These are phyloP conservation scores for Chlorella sp. DNA, from an alignment of 139 green algal genomes.

Conservation along the genomic window DNA sequence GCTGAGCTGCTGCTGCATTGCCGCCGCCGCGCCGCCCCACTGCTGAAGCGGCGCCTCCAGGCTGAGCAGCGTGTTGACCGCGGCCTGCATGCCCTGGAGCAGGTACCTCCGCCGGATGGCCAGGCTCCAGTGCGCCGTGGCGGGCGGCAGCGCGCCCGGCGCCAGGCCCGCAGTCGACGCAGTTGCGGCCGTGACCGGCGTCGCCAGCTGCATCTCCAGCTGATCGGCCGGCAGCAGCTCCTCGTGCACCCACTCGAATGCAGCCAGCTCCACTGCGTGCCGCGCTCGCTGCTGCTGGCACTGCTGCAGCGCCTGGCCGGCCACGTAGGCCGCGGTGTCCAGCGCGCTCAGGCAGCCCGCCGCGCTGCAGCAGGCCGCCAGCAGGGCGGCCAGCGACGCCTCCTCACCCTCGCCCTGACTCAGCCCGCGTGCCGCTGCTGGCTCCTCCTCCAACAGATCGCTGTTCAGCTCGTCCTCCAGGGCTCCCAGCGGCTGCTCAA, in stretches of 20 bases:
- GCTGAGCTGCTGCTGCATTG: background rate
- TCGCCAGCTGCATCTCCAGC: background rate
- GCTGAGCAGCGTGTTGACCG: background rate
- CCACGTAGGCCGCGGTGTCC: slow-evolving; percentile 19
- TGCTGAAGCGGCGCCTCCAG: slow-evolving; percentile 16
- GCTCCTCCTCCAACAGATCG: background rate
- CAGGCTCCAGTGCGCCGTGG: background rate
- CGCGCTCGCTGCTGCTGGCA: slow-evolving; percentile 5
- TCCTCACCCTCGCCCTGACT: too few relatives aligned
- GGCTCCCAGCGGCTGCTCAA: background rate
- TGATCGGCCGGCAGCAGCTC: background rate
- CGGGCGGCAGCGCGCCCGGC: background rate
- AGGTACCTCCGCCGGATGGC: slow-evolving; percentile 1
- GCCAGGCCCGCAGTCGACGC: background rate
- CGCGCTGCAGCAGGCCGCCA: slow-evolving; percentile 3
- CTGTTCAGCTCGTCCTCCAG: background rate
- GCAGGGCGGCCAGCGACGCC: slow-evolving; percentile 4
- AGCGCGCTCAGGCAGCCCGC: slow-evolving; percentile 19
- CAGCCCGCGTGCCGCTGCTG: too few relatives aligned
- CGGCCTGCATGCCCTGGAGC: slow-evolving; percentile 9
- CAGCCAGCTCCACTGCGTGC: background rate
- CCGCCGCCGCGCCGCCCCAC: slow-evolving; percentile 2
- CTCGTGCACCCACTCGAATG: slow-evolving; percentile 15
- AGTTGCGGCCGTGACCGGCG: background rate
- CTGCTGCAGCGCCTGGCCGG: slow-evolving; percentile 27